These are phyloP conservation scores for Tripidium arundinaceum DNA, from an alignment of 202 grass and related monocot species.

Conservation along the genomic window DNA sequence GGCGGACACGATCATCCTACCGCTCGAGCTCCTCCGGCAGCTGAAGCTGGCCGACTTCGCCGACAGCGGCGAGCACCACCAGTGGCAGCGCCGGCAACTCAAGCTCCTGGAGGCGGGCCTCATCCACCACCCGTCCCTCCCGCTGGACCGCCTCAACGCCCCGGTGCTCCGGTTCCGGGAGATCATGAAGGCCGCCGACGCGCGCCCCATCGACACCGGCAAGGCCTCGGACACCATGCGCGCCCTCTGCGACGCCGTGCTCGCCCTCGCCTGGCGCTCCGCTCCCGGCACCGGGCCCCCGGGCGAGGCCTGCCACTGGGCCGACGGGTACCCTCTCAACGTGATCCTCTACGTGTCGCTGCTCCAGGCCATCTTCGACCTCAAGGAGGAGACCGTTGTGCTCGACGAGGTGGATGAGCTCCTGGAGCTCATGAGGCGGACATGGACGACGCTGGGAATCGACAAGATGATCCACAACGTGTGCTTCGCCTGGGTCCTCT, in stretches of 20 bases:
- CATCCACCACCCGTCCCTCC: constrained; percentile 42
- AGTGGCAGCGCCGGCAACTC: constrained; percentile 78
- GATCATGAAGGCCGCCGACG: constrained; percentile 35
- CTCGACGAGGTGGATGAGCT: constrained; percentile 92
- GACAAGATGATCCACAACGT: constrained; percentile 61
- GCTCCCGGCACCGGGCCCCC: background rate
- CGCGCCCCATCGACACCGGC: constrained; percentile 69
- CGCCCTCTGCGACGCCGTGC: constrained; percentile 49
- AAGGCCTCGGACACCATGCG: constrained; percentile 72
- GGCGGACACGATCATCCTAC: constrained; percentile 72
- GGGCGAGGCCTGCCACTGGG: constrained; percentile 70
- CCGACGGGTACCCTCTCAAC: constrained; percentile 75
- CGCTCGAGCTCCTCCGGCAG: constrained; percentile 91
- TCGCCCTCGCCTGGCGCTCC: constrained; percentile 53
- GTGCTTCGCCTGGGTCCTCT: constrained; percentile 77
- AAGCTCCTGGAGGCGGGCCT: constrained; percentile 75
- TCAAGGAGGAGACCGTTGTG: constrained; percentile 63
- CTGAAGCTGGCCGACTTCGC: constrained; percentile 74
- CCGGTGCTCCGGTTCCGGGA: constrained; percentile 42
- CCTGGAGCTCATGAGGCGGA: constrained; percentile 76
- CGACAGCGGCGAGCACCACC: constrained; percentile 67
- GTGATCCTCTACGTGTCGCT: constrained; percentile 71
- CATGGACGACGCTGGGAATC: constrained; percentile 66
- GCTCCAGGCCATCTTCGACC: constrained; percentile 69
- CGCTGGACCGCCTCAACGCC: constrained; percentile 44